Evolutionary conservation across 768 basidiomycete species (phyloP), one percentile per base, ranked within the genome.

Genomic region (Phylloporus scabripes): DNA sequence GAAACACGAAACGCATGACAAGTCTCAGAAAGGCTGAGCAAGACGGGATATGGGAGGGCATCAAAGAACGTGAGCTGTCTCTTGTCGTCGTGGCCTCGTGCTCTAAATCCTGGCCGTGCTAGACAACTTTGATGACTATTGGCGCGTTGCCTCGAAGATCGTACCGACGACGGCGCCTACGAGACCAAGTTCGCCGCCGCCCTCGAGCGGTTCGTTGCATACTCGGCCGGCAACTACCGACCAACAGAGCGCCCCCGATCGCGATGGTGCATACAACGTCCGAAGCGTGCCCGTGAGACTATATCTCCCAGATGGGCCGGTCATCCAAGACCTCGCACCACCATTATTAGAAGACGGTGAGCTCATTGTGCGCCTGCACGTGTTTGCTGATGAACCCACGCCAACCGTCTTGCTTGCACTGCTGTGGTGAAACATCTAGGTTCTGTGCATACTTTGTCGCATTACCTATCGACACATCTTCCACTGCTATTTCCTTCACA

Each of bases 41-140:
- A 63, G 96, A 99, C 64, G 92, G 85, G 1, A 80, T 97, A 48
- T 99, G 96, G 96, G 92, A 96, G 59, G 93, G 93, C 7, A 87
- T 99, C 54, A 85, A 86, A 71, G 87, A 92, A 60, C 91, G 95
- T 97, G 63, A 71, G 92, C 72, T 11, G 39, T 49, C n/a, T 37
- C 42, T 49, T 17, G 24, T 51, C 45, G 28, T 48, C 32, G 26
- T 55, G 50, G 61, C 53, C 53, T 50, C 46, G 55, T 41, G 61
- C 60, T 63, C 55, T 46, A 47, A 54, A 45, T 36, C 42, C 42
- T 33, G 15, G 20, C 20, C 42, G 33, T 48, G 56, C 45, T 65
- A 98, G 96, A 95, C 70, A 94, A 93, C 66, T 98, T 93, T 60
- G 93, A 97, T 59, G 83, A 92, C 52, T 96, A 88, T 62, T 94